Evolutionary conservation across 768 basidiomycete genomes (phyloP), one percentile per base, ranked within the genome.

Genomic region (Lactarius trivialis): DNA sequence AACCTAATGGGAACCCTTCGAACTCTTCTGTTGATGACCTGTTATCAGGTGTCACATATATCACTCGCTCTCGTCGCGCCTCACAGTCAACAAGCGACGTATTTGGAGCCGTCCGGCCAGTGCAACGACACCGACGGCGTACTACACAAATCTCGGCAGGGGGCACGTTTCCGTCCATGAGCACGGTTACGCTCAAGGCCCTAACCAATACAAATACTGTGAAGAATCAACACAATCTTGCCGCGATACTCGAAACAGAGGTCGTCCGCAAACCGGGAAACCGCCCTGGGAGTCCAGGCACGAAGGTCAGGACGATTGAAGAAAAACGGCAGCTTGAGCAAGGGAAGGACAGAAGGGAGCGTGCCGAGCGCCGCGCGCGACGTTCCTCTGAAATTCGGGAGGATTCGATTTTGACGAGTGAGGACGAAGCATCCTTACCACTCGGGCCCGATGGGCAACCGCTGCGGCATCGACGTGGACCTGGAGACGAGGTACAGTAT

Each of bases 401-500:
- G 14, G 56, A 58, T 50, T 63, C 55, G 58, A 68, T 65, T 56
- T 71, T 71, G 60, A 60, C 67, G 36, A 55, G 49, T 37, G 75
- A 71, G 36, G 74, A 71, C 14, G 67, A 66, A 36, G 73, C 71
- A 17, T 50, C 45, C 24, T 63, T 63, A 37, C 71, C 72, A 51
- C 63, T 65, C 4, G 76, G 76, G 54, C 72, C 67, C 11, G 73
- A 73, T 60, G 71, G 54, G 65, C 64, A 30, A 65, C 73, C 70
- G 3, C 9, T 60, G 33, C 71, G 73, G 64, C 88, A 91, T 73
- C 73, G 71, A 56, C 76, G 84, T 68, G 91, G 85, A 2, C 82
- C 90, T 4, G 91, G 91, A 2, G 91, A 93, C 28, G 89, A 91
- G 30, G 90, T 86, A 67, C 89, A 90, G 62, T 91, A 90, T 67